Evolutionary conservation across 345 rosid species (phyloP).

Genomic region (Hevea brasiliensis): DNA sequence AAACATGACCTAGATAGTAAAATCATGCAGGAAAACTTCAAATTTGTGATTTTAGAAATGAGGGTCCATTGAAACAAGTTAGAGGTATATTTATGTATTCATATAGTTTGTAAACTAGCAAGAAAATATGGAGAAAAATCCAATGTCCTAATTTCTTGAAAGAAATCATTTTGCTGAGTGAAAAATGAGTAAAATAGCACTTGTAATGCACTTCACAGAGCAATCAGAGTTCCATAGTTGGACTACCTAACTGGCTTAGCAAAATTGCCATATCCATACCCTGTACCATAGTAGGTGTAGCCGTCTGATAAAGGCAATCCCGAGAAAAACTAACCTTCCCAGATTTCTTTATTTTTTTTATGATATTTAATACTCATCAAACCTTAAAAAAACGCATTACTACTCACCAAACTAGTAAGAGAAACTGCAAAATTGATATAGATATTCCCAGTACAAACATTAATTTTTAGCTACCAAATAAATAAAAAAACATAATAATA

Average conservation of each 20-base stretch:
- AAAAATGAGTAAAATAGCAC: neutral
- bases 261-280: slow-evolving; percentile 87
- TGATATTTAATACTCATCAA: slow-evolving; percentile 63
- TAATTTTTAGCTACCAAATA: neutral
- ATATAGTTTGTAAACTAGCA: neutral
- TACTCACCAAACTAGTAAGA: neutral
- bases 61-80: neutral
- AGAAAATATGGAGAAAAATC: neutral
- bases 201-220: slow-evolving; percentile 5
- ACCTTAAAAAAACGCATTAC: slow-evolving; percentile 38
- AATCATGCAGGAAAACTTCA: slow-evolving; percentile 1
- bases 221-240: slow-evolving; percentile 49
- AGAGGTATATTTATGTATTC: neutral
- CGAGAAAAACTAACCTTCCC: slow-evolving; percentile 66
- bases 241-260: slow-evolving; percentile 57
- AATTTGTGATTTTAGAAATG: neutral
- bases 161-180: neutral
- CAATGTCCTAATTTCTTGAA: neutral
- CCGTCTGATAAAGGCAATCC: slow-evolving; percentile 61
- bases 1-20: neutral
- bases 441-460: too few relatives aligned
- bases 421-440: neutral
- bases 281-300: slow-evolving; percentile 70
- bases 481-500: neutral
- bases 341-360: slow-evolving; percentile 54